phyloP scores from a whole-genome alignment of 1,284 basidiomycete genomes.

The Afroboletus lepidellus region DNA sequence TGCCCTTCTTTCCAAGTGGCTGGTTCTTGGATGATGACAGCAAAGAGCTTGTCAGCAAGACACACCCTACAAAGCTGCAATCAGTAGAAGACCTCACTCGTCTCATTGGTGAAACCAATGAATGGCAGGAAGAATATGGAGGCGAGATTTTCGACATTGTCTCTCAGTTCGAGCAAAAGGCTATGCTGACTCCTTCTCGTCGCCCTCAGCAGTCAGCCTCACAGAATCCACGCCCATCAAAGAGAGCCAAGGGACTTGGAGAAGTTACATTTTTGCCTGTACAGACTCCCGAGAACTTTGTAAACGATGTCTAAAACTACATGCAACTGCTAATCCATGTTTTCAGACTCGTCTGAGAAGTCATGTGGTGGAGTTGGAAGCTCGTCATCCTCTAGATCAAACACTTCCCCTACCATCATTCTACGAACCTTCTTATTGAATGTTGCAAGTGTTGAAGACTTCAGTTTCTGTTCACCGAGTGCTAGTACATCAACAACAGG shows the following conservation, averaged over 20 bases:
- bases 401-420: constrained; percentile 11
- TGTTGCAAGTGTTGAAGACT: constrained; percentile 20
- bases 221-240: background rate
- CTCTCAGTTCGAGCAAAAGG: background rate
- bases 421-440: constrained; percentile 25
- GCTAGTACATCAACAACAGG: background rate
- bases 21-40: background rate
- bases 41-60: background rate
- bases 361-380: background rate
- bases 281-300: background rate
- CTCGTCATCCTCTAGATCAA: background rate
- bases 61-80: background rate
- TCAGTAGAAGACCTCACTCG: background rate
- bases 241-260: background rate
- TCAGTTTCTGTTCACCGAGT: constrained; percentile 15
- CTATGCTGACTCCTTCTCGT: no score
- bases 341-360: background rate
- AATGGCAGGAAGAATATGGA: no score
- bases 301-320: no score
- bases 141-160: background rate
- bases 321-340: background rate
- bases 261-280: background rate
- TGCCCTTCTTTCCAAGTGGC: background rate
- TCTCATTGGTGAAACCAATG: no score
- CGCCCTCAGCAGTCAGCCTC: no score